Percentiles rank a stretch among this genome's conserved stretches.
Conservation (phyloP, 768 basidiomycete genomes). For the Aureoboletus auriporus region DNA sequence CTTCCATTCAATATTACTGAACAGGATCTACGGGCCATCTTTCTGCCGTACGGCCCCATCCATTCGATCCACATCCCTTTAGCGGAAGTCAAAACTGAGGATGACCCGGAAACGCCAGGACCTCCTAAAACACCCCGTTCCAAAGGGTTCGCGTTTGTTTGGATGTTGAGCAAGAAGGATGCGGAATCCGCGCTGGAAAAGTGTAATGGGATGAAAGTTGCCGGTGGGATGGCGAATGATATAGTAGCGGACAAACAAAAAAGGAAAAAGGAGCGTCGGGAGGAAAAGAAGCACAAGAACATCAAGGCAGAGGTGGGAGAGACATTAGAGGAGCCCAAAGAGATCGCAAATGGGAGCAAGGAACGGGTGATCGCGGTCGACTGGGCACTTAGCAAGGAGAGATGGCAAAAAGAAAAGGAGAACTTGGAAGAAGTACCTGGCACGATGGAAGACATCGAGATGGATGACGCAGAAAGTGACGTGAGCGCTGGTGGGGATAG, state of each 20-base stretch:
- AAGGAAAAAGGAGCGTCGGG: constrained; percentile 55
- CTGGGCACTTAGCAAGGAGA: constrained; percentile 93
- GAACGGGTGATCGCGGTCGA: constrained; percentile 86
- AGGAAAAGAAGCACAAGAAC: constrained; percentile 40
- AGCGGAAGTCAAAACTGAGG: constrained; percentile 29
- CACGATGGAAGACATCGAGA: constrained; percentile 32
- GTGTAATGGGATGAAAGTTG: constrained; percentile 72
- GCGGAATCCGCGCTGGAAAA: constrained; percentile 78
- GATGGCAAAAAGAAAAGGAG: constrained; percentile 79
- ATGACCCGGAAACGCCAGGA: constrained; percentile 19
- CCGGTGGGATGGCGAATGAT: constrained; percentile 56
- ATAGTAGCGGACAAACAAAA: constrained; percentile 63
- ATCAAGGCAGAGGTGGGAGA: constrained; percentile 33
- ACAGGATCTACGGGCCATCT: constrained; percentile 79
- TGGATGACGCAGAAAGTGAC: constrained; percentile 26
- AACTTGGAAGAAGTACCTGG: constrained; percentile 37
- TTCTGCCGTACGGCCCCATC: constrained; percentile 85
- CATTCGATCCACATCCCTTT: constrained; percentile 79
- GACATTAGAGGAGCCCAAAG: constrained; percentile 33
- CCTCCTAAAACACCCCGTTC: constrained; percentile 32
- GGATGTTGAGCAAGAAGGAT: constrained; percentile 84
- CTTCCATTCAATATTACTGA: constrained; percentile 80
- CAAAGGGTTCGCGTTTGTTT: constrained; percentile 92
- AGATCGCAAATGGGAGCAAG: constrained; percentile 32
- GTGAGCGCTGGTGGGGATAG: constrained; percentile 20